Evolutionary conservation across 768 basidiomycete genomes (phyloP), one percentile per base, ranked within the genome.

Genomic region (Serendipita sp.): DNA sequence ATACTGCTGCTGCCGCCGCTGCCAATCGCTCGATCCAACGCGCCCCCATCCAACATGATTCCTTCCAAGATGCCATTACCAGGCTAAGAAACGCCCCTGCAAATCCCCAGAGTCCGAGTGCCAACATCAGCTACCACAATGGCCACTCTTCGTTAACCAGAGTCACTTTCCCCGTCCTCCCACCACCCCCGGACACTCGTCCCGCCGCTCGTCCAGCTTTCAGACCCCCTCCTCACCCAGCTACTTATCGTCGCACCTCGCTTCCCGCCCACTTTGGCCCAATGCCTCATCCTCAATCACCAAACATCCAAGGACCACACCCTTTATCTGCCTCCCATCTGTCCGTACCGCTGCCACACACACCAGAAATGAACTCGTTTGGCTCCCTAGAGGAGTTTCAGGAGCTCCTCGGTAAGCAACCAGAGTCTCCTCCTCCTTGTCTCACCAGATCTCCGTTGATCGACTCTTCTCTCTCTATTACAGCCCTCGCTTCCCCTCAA

Each of bases 231-330:
- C 56, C 56, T 8, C 4, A 60, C 56, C 56, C 56, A 34, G 56
- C 28, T 60, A 60, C 56, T 60, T 60, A 60, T 60, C 56, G 56
- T 60, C 56, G 56, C 34, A 34, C 56, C 4, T 60, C 56, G 56
- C 28, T 60, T 10, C 56, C 56, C 28, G 28, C 56, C 56, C 56
- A 60, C 32, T 60, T 60, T 35, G 56, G 56, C 35, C 56, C 56
- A 8, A 18, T 24, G 32, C 32, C 32, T 18, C 18, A 18, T 10
- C 28, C 37, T 11, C 28, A 8, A 11, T 28, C 35, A 10, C 28
- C 56, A 4, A 24, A 3, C 35, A 60, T 35, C 56, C 24, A 24
- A 32, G 24, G 28, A 10, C 48, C 48, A 5, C 35, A 24, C 8
- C 56, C 56, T 11, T n/a, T 38, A 8, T 60, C 56, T 4, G 37